Conservation (phyloP, 768 basidiomycete species). For the Coprinellus aureogranulatus region DNA sequence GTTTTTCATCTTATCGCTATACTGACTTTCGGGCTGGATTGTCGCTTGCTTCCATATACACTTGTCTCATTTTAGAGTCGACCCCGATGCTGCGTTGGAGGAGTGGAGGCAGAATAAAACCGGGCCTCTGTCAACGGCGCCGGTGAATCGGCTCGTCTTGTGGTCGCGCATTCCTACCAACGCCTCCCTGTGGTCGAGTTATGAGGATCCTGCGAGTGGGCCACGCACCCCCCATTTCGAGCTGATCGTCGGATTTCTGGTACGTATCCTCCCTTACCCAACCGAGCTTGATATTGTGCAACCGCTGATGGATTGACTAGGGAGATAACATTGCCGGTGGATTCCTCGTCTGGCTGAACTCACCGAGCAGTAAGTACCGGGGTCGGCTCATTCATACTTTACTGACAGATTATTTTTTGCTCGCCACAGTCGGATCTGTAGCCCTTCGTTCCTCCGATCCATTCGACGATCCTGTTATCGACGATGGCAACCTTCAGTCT, state of each 20-base stretch:
- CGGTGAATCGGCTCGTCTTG: slow-evolving; percentile 15
- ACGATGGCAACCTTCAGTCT: slow-evolving; percentile 2
- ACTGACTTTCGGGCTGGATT: too few relatives aligned
- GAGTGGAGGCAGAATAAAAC: slow-evolving; percentile 20
- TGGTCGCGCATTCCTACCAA: slow-evolving; percentile 20
- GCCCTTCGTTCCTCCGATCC: not conserved
- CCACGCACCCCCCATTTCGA: slow-evolving; percentile 19
- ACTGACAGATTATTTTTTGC: not conserved
- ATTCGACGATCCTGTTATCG: slow-evolving; percentile 7
- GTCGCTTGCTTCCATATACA: too few relatives aligned
- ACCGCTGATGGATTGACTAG: not conserved
- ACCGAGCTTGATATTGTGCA: not conserved
- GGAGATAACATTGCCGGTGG: not conserved
- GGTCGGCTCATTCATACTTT: not conserved
- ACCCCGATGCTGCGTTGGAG: slow-evolving; percentile 15
- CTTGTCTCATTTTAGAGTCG: too few relatives aligned
- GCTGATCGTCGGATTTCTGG: not conserved
- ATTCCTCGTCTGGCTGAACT: not conserved
- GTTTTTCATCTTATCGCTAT: not conserved
- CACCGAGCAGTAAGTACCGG: not conserved
- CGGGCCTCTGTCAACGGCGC: slow-evolving; percentile 19
- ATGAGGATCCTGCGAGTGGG: slow-evolving; percentile 22
- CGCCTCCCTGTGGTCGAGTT: slow-evolving; percentile 15
- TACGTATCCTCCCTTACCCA: not conserved
- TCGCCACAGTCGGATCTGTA: slow-evolving; percentile 4